These are phyloP conservation scores for Cyclotella cryptica DNA, from an alignment of 108 stramenopile species.

Conservation along the genomic window DNA sequence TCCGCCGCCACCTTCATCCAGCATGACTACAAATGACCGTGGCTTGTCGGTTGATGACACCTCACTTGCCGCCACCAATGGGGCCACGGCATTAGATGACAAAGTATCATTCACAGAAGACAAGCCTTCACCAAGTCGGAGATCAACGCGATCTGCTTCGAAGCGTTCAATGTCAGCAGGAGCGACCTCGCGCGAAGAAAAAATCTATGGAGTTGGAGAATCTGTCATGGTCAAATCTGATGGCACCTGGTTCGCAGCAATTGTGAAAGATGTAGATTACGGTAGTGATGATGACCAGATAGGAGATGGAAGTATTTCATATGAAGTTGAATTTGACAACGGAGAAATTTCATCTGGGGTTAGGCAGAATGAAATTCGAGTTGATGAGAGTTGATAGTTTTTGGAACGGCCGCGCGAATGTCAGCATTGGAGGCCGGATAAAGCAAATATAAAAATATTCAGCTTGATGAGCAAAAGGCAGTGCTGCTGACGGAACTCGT, in stretches of 20 bases:
- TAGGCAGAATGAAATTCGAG: conserved; percentile 12
- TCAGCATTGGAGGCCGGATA: too few species aligned
- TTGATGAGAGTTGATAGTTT: neutral
- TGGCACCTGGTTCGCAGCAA: conserved; percentile 16
- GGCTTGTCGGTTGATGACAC: too few species aligned
- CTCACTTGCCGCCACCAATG: neutral
- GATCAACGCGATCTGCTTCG: conserved; percentile 6
- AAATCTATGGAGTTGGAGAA: conserved; percentile 36
- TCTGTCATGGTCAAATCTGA: conserved; percentile 25
- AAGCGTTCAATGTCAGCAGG: neutral
- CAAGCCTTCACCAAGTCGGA: neutral
- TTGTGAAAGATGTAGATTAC: conserved; percentile 37
- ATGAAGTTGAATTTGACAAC: conserved; percentile 43
- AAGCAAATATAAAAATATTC: too few species aligned
- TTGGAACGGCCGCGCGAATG: too few species aligned
- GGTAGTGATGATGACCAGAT: conserved; percentile 4
- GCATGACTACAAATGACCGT: neutral
- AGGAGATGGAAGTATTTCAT: conserved; percentile 4
- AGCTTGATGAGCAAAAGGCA: too few species aligned
- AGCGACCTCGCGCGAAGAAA: neutral
- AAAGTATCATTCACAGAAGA: neutral
- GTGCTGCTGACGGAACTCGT: too few species aligned
- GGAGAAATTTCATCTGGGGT: conserved; percentile 15
- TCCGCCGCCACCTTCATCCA: neutral
- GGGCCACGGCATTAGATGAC: neutral